Base-by-base conservation (phyloP, 2,329 filamentous ascomycete species). In the Xylaria sp. region DNA sequence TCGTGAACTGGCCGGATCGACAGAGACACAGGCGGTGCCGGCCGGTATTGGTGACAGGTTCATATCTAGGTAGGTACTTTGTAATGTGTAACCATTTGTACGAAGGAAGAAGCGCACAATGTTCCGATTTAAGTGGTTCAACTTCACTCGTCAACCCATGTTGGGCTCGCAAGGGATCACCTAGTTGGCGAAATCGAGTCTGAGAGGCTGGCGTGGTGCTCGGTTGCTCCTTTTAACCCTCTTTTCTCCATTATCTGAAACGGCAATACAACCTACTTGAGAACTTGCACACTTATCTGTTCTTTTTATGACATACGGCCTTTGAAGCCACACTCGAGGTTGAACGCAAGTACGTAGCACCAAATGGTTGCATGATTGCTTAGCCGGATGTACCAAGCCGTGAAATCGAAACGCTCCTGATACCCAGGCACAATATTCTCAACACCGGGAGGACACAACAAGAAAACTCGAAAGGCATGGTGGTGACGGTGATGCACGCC, bases 351-450 rank as follows among this genome's bases (percentile, higher is more conserved):
- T 21, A 15, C 44, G 15, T 8, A 35, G 9, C 35, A 10, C 25
- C 15, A 13, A 54, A 41, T 7, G 40, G 27, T 40, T 31, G 47
- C 53, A 57, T 61, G 19, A 38, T 21, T 15, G 37, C 56, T 53
- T 48, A 44, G 27, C 56, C 53, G 61, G 53, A 60, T 57, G 53
- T 21, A 43, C 57, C 47, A 60, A 58, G 57, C 57, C 61, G 61
- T 19, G 23, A 29, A 57, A 57, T 60, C 51, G 52, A 63, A 62
- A 62, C 60, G 37, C 55, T 44, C 40, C 44, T 62, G 55, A 62
- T 23, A 58, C 55, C 23, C 29, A 13, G 25, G 38, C 17, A 11
- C 41, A 41, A 48, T 51, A 52, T n/a, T 38, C 17, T 47, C 31
- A 19, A 53, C 33, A 9, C 19, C 3, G 11, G n/a, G 19, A 31